Conservation (phyloP, 345 rosid species). For the Erucastrum elatum region DNA sequence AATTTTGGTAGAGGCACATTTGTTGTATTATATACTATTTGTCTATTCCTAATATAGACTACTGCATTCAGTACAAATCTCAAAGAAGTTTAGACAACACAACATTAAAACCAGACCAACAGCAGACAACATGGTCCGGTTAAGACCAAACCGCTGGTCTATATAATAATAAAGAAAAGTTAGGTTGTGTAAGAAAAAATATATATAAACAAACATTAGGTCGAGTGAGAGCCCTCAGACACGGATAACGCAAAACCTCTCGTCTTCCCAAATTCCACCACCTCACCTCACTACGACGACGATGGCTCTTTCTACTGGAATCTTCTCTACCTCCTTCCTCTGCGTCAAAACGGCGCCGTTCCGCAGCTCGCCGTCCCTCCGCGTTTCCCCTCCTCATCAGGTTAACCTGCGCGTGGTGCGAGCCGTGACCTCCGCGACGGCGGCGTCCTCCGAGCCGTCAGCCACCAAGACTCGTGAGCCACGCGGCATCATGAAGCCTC, state of each 20-base stretch:
- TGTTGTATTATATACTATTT: neutral
- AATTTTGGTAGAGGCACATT: neutral
- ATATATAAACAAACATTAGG: neutral
- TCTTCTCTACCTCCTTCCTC: slow-evolving; percentile 46
- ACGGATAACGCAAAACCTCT: slow-evolving; percentile 55
- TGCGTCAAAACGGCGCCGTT: slow-evolving; percentile 46
- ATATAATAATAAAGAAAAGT: neutral
- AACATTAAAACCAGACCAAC: too few species aligned
- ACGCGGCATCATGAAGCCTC: slow-evolving; percentile 86
- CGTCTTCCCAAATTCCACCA: slow-evolving; percentile 3
- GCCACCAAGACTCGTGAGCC: slow-evolving; percentile 53
- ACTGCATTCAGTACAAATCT: neutral
- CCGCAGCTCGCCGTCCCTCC: slow-evolving; percentile 18
- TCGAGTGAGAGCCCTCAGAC: neutral
- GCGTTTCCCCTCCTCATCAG: slow-evolving; percentile 16
- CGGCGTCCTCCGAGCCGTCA: slow-evolving; percentile 53
- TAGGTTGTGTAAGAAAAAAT: neutral
- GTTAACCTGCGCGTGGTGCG: slow-evolving; percentile 41
- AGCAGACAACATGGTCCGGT: too few species aligned
- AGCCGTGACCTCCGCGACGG: slow-evolving; percentile 51
- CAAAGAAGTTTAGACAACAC: too few species aligned
- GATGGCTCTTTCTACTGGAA: slow-evolving; percentile 57
- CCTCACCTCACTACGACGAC: slow-evolving; percentile 5
- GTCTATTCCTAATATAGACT: too few species aligned
- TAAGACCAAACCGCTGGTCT: too few species aligned